phyloP scores from a whole-genome alignment of 768 basidiomycete genomes.

The Scleroderma citrinum region DNA sequence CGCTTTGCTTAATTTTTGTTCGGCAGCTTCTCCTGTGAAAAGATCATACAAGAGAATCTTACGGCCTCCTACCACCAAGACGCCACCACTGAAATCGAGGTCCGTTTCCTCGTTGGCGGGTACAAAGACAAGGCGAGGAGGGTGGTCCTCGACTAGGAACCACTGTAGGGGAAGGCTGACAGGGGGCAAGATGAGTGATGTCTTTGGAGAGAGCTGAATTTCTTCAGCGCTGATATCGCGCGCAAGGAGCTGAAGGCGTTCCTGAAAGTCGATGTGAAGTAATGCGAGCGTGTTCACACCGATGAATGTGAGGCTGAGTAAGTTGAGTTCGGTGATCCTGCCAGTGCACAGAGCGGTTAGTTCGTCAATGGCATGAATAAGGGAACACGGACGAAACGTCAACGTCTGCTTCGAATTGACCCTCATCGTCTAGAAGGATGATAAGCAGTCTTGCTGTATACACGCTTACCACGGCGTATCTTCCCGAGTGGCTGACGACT shows the following conservation, averaged over 20 bases:
- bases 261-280: slow-evolving; percentile 57
- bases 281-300: slow-evolving; percentile 55
- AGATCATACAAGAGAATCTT: slow-evolving; percentile 60
- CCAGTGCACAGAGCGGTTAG: slow-evolving; percentile 2
- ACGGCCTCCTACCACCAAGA: slow-evolving; percentile 64
- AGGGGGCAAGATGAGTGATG: slow-evolving; percentile 41
- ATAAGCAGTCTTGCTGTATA: slow-evolving; percentile 69
- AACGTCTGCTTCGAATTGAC: slow-evolving; percentile 48
- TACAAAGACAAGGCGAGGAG: slow-evolving; percentile 37
- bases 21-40: slow-evolving; percentile 39
- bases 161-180: slow-evolving; percentile 46
- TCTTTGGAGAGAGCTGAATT: slow-evolving; percentile 43
- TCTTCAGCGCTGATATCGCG: slow-evolving; percentile 48
- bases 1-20: slow-evolving; percentile 50
- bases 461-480: slow-evolving; percentile 54
- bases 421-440: slow-evolving; percentile 46
- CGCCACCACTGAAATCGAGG: slow-evolving; percentile 49
- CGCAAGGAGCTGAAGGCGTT: slow-evolving; percentile 56
- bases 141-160: slow-evolving; percentile 34
- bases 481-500: slow-evolving; percentile 58
- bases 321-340: slow-evolving; percentile 62
- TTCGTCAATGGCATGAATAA: not conserved
- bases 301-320: slow-evolving; percentile 64
- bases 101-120: slow-evolving; percentile 18
- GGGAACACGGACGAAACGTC: slow-evolving; percentile 53